These are phyloP conservation scores for Backusella mclennaniae DNA, from an alignment of 192 early-diverging fungal species.

Conservation along the genomic window DNA sequence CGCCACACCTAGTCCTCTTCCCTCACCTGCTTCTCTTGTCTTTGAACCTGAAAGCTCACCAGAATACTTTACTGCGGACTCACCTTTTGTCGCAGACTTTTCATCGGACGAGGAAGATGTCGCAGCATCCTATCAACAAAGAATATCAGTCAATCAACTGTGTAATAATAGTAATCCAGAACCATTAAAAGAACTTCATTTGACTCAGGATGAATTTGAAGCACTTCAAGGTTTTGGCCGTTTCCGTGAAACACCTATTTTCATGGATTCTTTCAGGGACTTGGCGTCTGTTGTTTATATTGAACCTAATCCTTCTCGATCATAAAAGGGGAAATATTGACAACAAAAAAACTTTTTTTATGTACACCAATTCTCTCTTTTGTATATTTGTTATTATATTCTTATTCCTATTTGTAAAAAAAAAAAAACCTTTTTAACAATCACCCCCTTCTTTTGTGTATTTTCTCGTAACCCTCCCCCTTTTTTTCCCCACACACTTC, in stretches of 20 bases:
- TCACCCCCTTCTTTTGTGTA: background rate
- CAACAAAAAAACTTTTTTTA: background rate
- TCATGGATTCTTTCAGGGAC: constrained; percentile 6
- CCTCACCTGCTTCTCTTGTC: background rate
- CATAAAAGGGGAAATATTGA: background rate
- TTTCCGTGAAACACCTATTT: constrained; percentile 25
- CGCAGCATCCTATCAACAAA: background rate
- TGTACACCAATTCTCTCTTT: background rate
- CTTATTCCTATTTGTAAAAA: background rate
- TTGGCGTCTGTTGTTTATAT: constrained; percentile 13
- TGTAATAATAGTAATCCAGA: background rate
- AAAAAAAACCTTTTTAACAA: background rate
- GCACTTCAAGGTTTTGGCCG: constrained; percentile 32
- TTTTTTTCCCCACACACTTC: background rate
- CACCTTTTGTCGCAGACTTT: background rate
- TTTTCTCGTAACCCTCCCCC: background rate
- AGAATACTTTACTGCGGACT: background rate
- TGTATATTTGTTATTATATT: background rate
- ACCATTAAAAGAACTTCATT: constrained; percentile 8
- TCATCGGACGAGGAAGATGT: background rate
- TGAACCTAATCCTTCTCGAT: constrained; percentile 12
- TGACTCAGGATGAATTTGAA: constrained; percentile 38
- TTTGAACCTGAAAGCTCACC: background rate
- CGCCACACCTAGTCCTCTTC: background rate
- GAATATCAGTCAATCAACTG: background rate